Base-by-base conservation (phyloP, 768 basidiomycete species). In the Serpula lacrymans region DNA sequence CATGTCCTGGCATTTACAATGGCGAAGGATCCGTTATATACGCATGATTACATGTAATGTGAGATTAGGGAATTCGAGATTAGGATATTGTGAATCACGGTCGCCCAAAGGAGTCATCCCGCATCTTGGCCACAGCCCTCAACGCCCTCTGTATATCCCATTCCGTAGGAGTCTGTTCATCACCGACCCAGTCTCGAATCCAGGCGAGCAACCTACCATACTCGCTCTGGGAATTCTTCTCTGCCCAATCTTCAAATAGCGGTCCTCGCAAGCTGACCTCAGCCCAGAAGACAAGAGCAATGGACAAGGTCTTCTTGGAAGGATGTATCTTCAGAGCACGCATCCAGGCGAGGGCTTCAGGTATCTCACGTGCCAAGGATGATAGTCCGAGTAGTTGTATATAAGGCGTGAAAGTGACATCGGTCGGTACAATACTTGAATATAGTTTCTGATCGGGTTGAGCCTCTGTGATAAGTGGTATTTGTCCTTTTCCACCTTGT, bases 271-370 rank as follows among this genome's bases (percentile, higher is more conserved):
- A 59, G 46, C 77, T 76, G 22, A 84, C 77, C 53, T 91, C 87
- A 5, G 71, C 72, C 78, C 87, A 89, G 44, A 84, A 75, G 32
- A 80, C 77, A 36, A 92, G 54, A 16, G 79, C 77, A 0, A 79
- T 54, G 2, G 79, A 73, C 10, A 92, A 59, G 12, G 83, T 82
- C 28, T 67, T 60, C 20, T 53, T 58, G n/a, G 67, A 64, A 1
- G 88, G 87, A 30, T 37, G 27, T 9, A 90, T 62, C 0, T 58
- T 58, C 27, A 88, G 49, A 12, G 65, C 68, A 6, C 73, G 71
- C 87, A 88, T 89, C 87, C 90, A 90, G 14, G 75, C 77, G 1
- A 92, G 58, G 10, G 69, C 68, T 10, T 75, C 68, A 1, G 88
- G 82, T 21, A 92, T 81, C 58, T 89, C 84, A 0, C 61, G 53